Base-by-base conservation (phyloP, 495 filamentous ascomycete genomes). In the Lasiosphaeria ovina region DNA sequence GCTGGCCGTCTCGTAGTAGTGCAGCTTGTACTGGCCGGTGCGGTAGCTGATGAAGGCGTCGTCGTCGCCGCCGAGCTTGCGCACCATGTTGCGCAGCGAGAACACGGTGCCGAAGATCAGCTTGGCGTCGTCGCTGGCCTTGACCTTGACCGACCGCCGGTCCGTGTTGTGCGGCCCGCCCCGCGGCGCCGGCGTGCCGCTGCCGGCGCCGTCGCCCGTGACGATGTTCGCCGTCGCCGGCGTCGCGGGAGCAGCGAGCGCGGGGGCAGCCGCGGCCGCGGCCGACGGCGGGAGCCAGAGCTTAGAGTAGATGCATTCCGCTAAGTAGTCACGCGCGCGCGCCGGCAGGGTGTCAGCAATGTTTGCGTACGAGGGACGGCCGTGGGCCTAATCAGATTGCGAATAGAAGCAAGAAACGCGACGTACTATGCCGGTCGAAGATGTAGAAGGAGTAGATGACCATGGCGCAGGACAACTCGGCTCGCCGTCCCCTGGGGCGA, bases 1-100 rank as follows among this genome's bases (percentile, higher is more conserved):
- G 55, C 92, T 96, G 0, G 91, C 90, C 12, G 94, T 97, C 80
- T 98, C 94, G 82, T 97, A 98, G 79, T 96, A 98, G 79, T 98
- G 94, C 57, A 98, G 85, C 77, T 97, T 97, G 78, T 98, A 98
- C 72, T 96, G 90, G 64, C 82, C 88, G 55, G 94, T 98, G 66
- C 89, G 85, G 75, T 87, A 98, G 40, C 85, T 87, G 62, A 97
- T 87, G 75, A 97, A 98, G 72, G 88, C 93, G 77, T 96, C 91
- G 70, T 96, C 91, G 32, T 87, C 85, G 52, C 92, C 92, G 61
- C 92, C 92, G 32, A 98, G 82, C 78, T 96, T 96, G 75, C 89
- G 88, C 62, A 93, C 92, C 92, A 98, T 96, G 75, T 97, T 97
- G 64, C 95, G 84, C 66, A 98, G 76, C 32, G 92, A 96, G 77